Evolutionary conservation across 129 eudicot species (phyloP).

Genomic region (Arctium minus): DNA sequence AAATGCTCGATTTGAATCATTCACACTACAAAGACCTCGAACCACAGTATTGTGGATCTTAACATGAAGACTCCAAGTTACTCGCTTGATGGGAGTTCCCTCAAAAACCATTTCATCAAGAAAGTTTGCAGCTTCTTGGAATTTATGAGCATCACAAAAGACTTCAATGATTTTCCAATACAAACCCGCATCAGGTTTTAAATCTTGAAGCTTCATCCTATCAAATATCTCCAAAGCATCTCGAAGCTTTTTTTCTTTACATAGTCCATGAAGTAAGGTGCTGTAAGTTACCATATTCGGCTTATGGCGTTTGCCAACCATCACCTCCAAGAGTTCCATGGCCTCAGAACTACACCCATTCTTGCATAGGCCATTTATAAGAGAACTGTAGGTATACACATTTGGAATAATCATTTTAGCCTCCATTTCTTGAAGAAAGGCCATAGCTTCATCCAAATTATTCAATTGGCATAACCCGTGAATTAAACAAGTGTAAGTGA

Average conservation of each 20-base stretch:
- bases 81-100: slow-evolving; percentile 57
- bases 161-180: slow-evolving; percentile 65
- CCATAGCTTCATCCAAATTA: slow-evolving; percentile 58
- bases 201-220: slow-evolving; percentile 82
- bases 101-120: slow-evolving; percentile 85
- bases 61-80: slow-evolving; percentile 77
- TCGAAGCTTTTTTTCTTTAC: slow-evolving; percentile 50
- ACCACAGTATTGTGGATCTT: slow-evolving; percentile 58
- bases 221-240: slow-evolving; percentile 70
- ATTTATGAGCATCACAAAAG: slow-evolving; percentile 50
- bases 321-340: slow-evolving; percentile 55
- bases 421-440: slow-evolving; percentile 69
- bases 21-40: slow-evolving; percentile 57
- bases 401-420: slow-evolving; percentile 52
- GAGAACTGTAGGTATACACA: slow-evolving; percentile 77
- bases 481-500: slow-evolving; percentile 71
- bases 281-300: slow-evolving; percentile 83
- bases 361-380: slow-evolving; percentile 86
- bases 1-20: slow-evolving; percentile 52
- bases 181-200: slow-evolving; percentile 84
- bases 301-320: slow-evolving; percentile 41
- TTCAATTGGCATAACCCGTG: slow-evolving; percentile 65
- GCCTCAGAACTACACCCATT: slow-evolving; percentile 57
- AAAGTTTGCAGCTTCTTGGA: slow-evolving; percentile 76
- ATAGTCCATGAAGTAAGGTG: slow-evolving; percentile 73